Conservation (phyloP, 2,329 filamentous ascomycete genomes). For the Exutisphaerella laricina region DNA sequence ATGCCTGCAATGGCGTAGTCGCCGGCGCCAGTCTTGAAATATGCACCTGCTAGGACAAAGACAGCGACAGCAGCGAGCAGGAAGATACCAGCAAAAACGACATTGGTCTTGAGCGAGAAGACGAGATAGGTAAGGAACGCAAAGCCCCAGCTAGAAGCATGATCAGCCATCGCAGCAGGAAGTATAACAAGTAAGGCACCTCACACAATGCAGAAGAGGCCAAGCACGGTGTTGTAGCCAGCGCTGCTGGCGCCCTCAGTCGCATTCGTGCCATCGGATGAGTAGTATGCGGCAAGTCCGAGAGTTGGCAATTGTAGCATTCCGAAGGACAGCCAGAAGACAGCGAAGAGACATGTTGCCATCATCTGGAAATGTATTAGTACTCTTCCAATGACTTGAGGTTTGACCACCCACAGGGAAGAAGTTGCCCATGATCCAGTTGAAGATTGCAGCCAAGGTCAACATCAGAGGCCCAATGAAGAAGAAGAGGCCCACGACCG, state of each 20-base stretch:
- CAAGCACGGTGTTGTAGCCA: constrained; percentile 47
- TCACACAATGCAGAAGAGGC: constrained; percentile 44
- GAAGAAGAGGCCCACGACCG: constrained; percentile 40
- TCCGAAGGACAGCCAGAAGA: constrained; percentile 52
- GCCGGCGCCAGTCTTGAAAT: constrained; percentile 45
- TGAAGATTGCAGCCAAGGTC: constrained; percentile 45
- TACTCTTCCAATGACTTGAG: neutral
- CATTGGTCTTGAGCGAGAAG: constrained; percentile 48
- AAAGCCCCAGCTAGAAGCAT: constrained; percentile 42
- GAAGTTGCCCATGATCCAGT: constrained; percentile 51
- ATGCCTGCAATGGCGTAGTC: constrained; percentile 39
- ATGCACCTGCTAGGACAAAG: constrained; percentile 46
- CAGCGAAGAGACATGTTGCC: constrained; percentile 44
- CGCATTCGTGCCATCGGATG: constrained; percentile 36
- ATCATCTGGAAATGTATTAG: constrained; percentile 12
- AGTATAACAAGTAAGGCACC: neutral
- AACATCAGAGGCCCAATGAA: constrained; percentile 46
- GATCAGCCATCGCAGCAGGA: neutral
- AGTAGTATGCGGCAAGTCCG: constrained; percentile 43
- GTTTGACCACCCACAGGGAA: constrained; percentile 29
- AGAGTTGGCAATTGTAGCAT: constrained; percentile 48
- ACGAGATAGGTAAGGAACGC: constrained; percentile 49
- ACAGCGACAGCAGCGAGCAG: constrained; percentile 42
- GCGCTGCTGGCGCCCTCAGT: constrained; percentile 41
- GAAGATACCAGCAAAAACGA: constrained; percentile 48